These are phyloP conservation scores for Plasmodium berghei DNA, from an alignment of 169 alveolate genomes.

Conservation along the genomic window DNA sequence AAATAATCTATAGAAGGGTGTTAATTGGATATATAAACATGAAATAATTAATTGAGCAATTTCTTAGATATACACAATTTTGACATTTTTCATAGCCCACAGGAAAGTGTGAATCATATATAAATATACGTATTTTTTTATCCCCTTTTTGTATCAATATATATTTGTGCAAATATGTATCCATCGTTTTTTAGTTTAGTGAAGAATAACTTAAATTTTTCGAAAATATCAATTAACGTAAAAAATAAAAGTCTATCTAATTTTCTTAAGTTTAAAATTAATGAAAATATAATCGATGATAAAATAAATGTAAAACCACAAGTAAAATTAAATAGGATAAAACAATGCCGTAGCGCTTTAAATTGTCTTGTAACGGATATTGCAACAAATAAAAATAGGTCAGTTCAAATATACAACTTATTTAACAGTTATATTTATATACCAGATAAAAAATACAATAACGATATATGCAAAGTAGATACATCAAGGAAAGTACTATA, in stretches of 20 bases:
- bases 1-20: no score
- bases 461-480: slow-evolving; percentile 24
- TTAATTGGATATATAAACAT: no score
- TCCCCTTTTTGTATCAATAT: not conserved
- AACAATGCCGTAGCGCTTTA: not conserved
- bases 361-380: not conserved
- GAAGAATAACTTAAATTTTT: slow-evolving; percentile 17
- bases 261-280: slow-evolving; percentile 16
- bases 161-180: slow-evolving; percentile 33
- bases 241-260: slow-evolving; percentile 33
- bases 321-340: slow-evolving; percentile 13
- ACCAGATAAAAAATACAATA: not conserved
- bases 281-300: slow-evolving; percentile 21
- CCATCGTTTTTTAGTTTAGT: slow-evolving; percentile 23
- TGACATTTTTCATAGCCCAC: not conserved
- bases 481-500: slow-evolving; percentile 57
- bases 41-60: no score
- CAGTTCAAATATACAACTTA: slow-evolving; percentile 12
- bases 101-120: slow-evolving; percentile 5
- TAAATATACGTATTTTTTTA: not conserved
- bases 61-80: not conserved
- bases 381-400: not conserved
- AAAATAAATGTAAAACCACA: slow-evolving; percentile 22
- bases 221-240: slow-evolving; percentile 21
- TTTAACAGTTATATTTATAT: slow-evolving; percentile 31